phyloP scores from a whole-genome alignment of 2,329 filamentous ascomycete genomes.

The Alternaria sp. region DNA sequence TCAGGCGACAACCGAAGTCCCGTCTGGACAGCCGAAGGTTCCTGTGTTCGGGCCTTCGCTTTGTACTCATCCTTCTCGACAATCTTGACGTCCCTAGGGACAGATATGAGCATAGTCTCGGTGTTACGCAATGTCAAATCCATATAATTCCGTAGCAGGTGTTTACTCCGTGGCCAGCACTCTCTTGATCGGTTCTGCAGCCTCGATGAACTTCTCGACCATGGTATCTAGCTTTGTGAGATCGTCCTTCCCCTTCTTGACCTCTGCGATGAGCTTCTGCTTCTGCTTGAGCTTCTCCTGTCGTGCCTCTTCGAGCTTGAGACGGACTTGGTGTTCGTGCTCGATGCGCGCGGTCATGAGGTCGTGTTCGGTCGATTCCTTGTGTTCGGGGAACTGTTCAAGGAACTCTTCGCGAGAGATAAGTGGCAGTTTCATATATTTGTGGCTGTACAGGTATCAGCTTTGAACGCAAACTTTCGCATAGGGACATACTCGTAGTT shows the following conservation, averaged over 20 bases:
- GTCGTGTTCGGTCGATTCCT: constrained; percentile 75
- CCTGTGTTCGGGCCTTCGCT: neutral
- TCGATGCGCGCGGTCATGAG: constrained; percentile 91
- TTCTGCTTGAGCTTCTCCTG: constrained; percentile 70
- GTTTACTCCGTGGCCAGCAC: constrained; percentile 76
- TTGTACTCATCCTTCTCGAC: neutral
- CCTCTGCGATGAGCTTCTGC: constrained; percentile 74
- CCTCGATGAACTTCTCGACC: constrained; percentile 92
- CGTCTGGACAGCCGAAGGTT: neutral
- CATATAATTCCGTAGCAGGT: neutral
- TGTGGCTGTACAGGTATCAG: constrained; percentile 68
- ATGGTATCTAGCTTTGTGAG: constrained; percentile 90
- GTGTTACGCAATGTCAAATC: neutral
- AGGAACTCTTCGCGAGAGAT: constrained; percentile 86
- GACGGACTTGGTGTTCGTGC: constrained; percentile 84
- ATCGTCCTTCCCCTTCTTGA: constrained; percentile 93
- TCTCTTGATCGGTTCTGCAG: constrained; percentile 86
- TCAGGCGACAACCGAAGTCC: neutral
- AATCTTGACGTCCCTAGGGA: neutral
- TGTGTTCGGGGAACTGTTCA: constrained; percentile 75
- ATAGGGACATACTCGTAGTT: constrained; percentile 78
- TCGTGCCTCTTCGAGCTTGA: constrained; percentile 83
- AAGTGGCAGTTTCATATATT: constrained; percentile 84
- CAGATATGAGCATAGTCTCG: neutral
- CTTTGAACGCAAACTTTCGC: neutral